phyloP scores from a whole-genome alignment of 1,284 basidiomycete genomes.

The Cryptococcus depauperatus region DNA sequence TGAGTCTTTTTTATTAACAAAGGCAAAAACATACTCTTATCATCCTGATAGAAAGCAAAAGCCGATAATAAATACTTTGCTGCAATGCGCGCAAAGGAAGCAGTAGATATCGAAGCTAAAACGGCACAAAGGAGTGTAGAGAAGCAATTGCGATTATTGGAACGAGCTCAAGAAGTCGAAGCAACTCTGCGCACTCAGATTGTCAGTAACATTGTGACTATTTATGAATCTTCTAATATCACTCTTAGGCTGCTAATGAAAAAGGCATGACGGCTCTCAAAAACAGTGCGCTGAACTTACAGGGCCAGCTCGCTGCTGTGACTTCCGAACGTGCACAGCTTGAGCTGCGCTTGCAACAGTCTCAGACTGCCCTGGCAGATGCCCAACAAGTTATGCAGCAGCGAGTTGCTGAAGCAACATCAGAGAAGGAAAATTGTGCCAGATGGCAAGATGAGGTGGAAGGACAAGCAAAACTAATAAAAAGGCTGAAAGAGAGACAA shows the following conservation, averaged over 20 bases:
- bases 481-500: slow-evolving; percentile 39
- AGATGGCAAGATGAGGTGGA: slow-evolving; percentile 45
- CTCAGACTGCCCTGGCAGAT: slow-evolving; percentile 45
- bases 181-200: slow-evolving; percentile 54
- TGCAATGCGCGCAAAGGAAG: slow-evolving; percentile 82
- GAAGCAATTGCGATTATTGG: slow-evolving; percentile 69
- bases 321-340: slow-evolving; percentile 34
- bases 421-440: slow-evolving; percentile 32
- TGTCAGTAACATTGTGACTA: slow-evolving; percentile 44
- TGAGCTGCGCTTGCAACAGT: slow-evolving; percentile 32
- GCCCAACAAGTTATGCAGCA: slow-evolving; percentile 39
- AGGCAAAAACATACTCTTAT: no score
- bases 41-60: slow-evolving; percentile 62
- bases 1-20: slow-evolving; percentile 32
- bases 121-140: slow-evolving; percentile 59
- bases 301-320: slow-evolving; percentile 46
- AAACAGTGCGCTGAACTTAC: slow-evolving; percentile 45
- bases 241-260: slow-evolving; percentile 49
- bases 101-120: slow-evolving; percentile 67
- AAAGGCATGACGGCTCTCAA: slow-evolving; percentile 48
- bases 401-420: slow-evolving; percentile 35
- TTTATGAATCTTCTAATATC: not conserved
- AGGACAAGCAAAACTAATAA: slow-evolving; percentile 24
- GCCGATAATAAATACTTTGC: slow-evolving; percentile 92
- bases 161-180: slow-evolving; percentile 61